Conservation (phyloP, 495 filamentous ascomycete species). For the Xylaria venustula region DNA sequence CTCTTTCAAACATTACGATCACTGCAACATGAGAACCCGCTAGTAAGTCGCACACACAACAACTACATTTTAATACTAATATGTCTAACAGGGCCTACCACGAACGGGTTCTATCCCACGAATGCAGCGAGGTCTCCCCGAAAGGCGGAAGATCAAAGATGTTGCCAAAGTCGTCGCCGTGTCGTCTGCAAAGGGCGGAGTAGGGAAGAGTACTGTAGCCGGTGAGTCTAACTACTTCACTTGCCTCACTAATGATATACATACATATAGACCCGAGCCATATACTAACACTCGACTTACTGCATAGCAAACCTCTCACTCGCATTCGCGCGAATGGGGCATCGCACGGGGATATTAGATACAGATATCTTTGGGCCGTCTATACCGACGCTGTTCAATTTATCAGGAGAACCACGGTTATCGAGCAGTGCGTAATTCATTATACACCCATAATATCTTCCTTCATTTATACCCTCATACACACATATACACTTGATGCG, state of each 20-base stretch:
- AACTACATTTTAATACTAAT: too few species aligned
- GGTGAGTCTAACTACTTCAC: conserved; percentile 47
- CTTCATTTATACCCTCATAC: neutral
- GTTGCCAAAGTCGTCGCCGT: conserved; percentile 88
- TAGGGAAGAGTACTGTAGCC: conserved; percentile 93
- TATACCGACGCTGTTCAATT: conserved; percentile 83
- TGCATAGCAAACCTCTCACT: conserved; percentile 80
- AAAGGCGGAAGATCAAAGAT: conserved; percentile 72
- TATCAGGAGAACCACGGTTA: conserved; percentile 70
- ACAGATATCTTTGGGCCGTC: conserved; percentile 96
- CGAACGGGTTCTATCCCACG: conserved; percentile 74
- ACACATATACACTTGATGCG: neutral
- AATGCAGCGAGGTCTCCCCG: conserved; percentile 80
- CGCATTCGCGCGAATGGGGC: conserved; percentile 75
- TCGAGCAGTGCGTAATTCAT: conserved; percentile 58
- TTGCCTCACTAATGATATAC: too few species aligned
- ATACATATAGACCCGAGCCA: too few species aligned
- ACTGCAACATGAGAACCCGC: conserved; percentile 86
- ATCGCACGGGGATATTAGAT: conserved; percentile 84
- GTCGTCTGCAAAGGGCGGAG: conserved; percentile 93
- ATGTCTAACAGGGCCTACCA: conserved; percentile 88
- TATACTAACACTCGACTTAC: neutral
- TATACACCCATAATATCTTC: neutral
- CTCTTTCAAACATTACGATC: conserved; percentile 63
- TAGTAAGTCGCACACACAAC: conserved; percentile 52